Base-by-base conservation (phyloP, 352 stramenopile species). In the Phytophthora capsici region DNA sequence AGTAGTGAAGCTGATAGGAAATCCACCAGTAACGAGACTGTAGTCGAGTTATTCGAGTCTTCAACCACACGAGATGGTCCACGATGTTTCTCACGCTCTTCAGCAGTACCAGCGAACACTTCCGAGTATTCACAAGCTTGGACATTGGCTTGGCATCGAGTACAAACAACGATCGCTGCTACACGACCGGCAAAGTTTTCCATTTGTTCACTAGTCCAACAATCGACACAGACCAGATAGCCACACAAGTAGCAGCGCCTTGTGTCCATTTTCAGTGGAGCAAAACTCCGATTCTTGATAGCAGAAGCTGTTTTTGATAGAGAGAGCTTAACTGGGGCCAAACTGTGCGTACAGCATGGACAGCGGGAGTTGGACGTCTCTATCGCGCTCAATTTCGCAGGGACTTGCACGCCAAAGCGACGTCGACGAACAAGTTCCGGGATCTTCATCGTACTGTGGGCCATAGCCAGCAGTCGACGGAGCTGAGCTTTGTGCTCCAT, bases 41-140 rank as follows among this genome's bases (percentile, higher is more conserved):
- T 66, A 4, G 54, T 20, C 0, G 16, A 32, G 17, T 45, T 51
- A 20, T 38, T 41, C 30, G 38, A 44, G 38, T 69, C 52, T 23
- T 62, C 44, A 6, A 56, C 8, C 26, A 67, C 50, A 4, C 58
- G 58, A 40, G 50, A 40, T 17, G 49, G 20, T 0, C 58, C 56
- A 26, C 49, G 26, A 28, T 58, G 32, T 6, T n/a, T 53, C n/a
- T 51, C 49, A 5, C 63, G 56, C n/a, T 62, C 43, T 10, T 26
- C 32, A 14, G 57, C 49, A 12, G 59, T 61, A n/a, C 50, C 40
- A 10, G 50, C 50, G 20, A 59, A 60, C 28, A 67, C 49, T 19
- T 53, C 19, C 7, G 63, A 56, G 48, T 78, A 86, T 47, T 86
- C 75, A 25, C 75, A 76, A 6, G 66, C 59, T 48, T 73, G 40